These are phyloP conservation scores for Penicillium corylophilum DNA, from an alignment of 2,329 filamentous ascomycete genomes.

Conservation along the genomic window DNA sequence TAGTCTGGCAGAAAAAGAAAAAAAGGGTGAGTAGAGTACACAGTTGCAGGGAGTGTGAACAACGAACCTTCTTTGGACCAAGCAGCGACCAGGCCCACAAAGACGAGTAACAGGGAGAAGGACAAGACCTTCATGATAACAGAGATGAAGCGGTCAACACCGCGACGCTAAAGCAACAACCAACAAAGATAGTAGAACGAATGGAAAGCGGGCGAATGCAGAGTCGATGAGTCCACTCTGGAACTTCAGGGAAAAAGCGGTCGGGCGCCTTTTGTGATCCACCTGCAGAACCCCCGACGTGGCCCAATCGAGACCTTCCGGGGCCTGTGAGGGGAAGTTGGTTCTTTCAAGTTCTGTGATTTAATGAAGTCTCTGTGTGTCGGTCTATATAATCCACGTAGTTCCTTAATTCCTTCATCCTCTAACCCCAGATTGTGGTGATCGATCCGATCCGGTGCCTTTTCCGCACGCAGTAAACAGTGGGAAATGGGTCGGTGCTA, in stretches of 20 bases:
- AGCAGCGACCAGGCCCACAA: constrained; percentile 66
- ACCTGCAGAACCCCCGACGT: constrained; percentile 11
- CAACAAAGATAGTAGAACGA: constrained; percentile 4
- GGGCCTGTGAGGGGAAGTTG: not conserved
- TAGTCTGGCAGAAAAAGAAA: constrained; percentile 62
- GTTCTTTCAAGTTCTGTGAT: not conserved
- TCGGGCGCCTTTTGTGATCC: constrained; percentile 13
- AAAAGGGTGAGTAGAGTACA: not conserved
- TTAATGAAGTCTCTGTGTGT: not conserved
- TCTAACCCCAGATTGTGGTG: not conserved
- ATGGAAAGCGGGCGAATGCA: constrained; percentile 7
- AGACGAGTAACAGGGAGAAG: constrained; percentile 65
- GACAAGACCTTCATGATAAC: constrained; percentile 67
- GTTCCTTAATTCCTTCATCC: not conserved
- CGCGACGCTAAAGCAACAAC: constrained; percentile 9
- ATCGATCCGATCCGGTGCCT: not conserved
- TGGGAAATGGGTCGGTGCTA: not conserved
- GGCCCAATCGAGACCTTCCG: constrained; percentile 18
- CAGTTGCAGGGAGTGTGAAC: constrained; percentile 22
- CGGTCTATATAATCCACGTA: not conserved
- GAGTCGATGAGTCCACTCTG: not conserved
- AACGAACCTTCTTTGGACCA: constrained; percentile 82
- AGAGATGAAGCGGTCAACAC: constrained; percentile 26
- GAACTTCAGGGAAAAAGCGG: constrained; percentile 12
- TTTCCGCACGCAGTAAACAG: constrained; percentile 5